Evolutionary conservation across 768 basidiomycete genomes (phyloP).

Genomic region (Crassisporium funariophilum): DNA sequence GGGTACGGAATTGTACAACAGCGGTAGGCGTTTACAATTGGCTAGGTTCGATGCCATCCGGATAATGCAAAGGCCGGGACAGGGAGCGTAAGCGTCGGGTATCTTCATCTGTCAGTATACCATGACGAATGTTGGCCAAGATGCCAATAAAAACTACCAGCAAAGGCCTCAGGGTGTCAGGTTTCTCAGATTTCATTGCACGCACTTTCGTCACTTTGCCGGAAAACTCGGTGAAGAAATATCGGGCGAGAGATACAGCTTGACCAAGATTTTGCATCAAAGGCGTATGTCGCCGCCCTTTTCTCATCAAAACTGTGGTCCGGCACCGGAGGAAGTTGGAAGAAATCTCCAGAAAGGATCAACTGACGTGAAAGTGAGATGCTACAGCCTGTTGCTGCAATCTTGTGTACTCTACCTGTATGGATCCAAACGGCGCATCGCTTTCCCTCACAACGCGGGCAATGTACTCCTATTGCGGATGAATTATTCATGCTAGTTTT

Average conservation of each 20-base stretch:
- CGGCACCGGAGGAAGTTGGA: conserved; percentile 75
- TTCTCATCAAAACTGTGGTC: conserved; percentile 36
- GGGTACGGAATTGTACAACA: background rate
- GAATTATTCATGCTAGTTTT: conserved; percentile 18
- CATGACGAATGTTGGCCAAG: conserved; percentile 86
- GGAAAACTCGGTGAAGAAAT: conserved; percentile 65
- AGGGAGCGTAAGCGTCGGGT: conserved; percentile 57
- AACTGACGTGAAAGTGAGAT: conserved; percentile 41
- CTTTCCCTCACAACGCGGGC: conserved; percentile 43
- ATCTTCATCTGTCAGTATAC: conserved; percentile 54
- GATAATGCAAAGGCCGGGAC: conserved; percentile 57
- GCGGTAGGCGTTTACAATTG: conserved; percentile 57
- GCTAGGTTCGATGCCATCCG: conserved; percentile 78
- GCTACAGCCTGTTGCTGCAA: background rate
- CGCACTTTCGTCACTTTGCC: conserved; percentile 63
- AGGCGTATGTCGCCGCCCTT: conserved; percentile 60
- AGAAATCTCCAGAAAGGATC: conserved; percentile 78
- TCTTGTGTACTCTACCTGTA: conserved; percentile 12
- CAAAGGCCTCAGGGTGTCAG: background rate
- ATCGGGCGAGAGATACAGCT: conserved; percentile 49
- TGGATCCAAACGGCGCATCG: conserved; percentile 14
- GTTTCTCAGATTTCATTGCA: background rate
- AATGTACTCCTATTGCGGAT: conserved; percentile 45
- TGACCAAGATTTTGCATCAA: conserved; percentile 65
- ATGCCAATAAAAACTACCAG: conserved; percentile 75